Evolutionary conservation across 106 monocot species (phyloP).

Genomic region (Posidonia australis): DNA sequence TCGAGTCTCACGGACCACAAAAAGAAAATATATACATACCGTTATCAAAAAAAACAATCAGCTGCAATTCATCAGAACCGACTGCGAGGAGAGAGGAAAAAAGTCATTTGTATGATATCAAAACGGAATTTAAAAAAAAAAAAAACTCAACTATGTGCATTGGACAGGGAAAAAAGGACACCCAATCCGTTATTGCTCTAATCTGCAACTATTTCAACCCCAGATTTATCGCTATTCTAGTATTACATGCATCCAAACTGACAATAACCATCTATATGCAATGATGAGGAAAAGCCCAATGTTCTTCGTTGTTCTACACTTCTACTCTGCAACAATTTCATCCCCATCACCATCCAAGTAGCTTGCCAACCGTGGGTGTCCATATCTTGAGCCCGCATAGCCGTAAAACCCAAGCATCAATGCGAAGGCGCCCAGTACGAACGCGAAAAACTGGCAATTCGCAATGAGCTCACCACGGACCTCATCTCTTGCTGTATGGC

Average conservation of each 20-base stretch:
- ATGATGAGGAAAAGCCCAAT: neutral
- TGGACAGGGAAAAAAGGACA: neutral
- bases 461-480: slow-evolving; percentile 67
- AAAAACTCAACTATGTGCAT: neutral
- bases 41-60: too few species aligned
- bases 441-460: slow-evolving; percentile 67
- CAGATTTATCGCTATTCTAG: neutral
- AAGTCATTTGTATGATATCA: too few species aligned
- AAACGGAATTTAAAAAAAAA: too few species aligned
- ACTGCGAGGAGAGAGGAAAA: too few species aligned
- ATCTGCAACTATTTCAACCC: neutral
- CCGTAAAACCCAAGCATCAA: slow-evolving; percentile 36
- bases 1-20: too few species aligned
- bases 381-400: slow-evolving; percentile 32
- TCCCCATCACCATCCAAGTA: neutral
- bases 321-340: neutral
- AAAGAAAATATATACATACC: too few species aligned
- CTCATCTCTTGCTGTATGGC: slow-evolving; percentile 29
- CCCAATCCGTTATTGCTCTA: neutral
- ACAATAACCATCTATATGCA: too few species aligned
- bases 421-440: slow-evolving; percentile 40
- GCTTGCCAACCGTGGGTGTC: slow-evolving; percentile 17
- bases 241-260: neutral
- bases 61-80: too few species aligned
- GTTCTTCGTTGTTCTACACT: neutral